Base-by-base conservation (phyloP, 1,139 yeast species). In the Sugiyamaella neomexicana region DNA sequence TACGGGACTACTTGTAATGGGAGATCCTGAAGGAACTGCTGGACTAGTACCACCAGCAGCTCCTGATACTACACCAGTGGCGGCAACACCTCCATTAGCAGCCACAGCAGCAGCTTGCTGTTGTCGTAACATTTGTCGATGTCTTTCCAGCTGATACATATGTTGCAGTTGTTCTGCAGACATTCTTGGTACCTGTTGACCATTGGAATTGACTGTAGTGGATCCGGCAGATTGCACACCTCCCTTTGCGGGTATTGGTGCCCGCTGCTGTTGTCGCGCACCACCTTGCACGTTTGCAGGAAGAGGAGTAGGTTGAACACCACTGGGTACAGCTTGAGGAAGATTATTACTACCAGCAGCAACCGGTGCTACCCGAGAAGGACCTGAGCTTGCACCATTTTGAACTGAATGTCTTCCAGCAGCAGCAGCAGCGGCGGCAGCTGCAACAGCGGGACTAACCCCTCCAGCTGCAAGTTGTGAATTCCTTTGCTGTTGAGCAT, bases 401-500 rank as follows among this genome's bases (percentile, higher is more conserved):
- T 15, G 46, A 27, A 15, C 34, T 17, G 42, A 15, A 46, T 47
- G 45, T 32, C 48, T 34, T 31, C 27, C 39, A 43, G 20, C 36
- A 42, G 44, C 47, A 46, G 49, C 54, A 38, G 52, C 39, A 42
- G 50, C 55, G 31, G 56, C 61, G 5, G 67, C 66, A 0, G 66
- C 52, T 41, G 63, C 62, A 40, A 42, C 41, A 45, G 47, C 55
- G 27, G 55, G 61, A 45, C 61, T 60, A 4, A 65, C 65, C 1
- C 65, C 52, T 38, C 63, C 62, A 17, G 58, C 55, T 3, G 76
- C 52, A 25, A 56, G 46, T 75, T 5, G 79, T 1, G 54, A 6
- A 75, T 75, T 60, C 73, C 81, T 65, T 25, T 48, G 45, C 20
- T 48, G 52, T 59, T 81, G 81, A 58, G 79, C 69, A 65, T 81